These are phyloP conservation scores for Suillus paluster DNA, from an alignment of 768 basidiomycete species.

Conservation along the genomic window DNA sequence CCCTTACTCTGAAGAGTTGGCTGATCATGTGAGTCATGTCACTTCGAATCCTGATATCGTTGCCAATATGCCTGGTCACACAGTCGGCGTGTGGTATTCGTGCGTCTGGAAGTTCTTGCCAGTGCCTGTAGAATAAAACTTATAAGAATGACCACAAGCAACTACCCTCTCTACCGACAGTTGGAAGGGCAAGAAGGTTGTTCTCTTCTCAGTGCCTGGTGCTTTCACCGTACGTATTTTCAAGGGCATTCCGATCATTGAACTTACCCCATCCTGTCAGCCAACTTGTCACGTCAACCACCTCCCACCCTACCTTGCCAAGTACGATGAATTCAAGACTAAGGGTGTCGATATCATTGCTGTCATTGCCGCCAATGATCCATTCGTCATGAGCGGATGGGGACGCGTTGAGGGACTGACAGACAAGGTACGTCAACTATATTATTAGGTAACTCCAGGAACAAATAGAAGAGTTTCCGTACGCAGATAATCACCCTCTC, in stretches of 20 bases:
- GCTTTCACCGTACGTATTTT: slow-evolving; percentile 69
- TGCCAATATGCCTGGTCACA: slow-evolving; percentile 1
- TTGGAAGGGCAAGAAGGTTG: slow-evolving; percentile 85
- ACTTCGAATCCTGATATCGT: neutral
- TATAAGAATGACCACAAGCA: slow-evolving; percentile 39
- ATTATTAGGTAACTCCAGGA: neutral
- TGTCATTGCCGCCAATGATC: slow-evolving; percentile 63
- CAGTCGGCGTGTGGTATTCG: slow-evolving; percentile 68
- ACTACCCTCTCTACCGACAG: slow-evolving; percentile 56
- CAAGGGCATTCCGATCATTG: neutral
- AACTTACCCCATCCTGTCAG: slow-evolving; percentile 15
- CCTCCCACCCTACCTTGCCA: slow-evolving; percentile 50
- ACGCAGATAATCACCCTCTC: slow-evolving; percentile 61
- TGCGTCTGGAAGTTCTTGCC: slow-evolving; percentile 43
- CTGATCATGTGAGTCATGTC: slow-evolving; percentile 51
- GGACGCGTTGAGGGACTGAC: slow-evolving; percentile 58
- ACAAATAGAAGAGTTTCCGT: neutral
- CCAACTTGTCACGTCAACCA: slow-evolving; percentile 49
- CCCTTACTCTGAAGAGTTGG: slow-evolving; percentile 65
- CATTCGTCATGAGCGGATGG: slow-evolving; percentile 67
- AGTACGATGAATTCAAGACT: slow-evolving; percentile 50
- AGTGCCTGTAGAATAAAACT: neutral
- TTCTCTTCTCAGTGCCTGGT: slow-evolving; percentile 78
- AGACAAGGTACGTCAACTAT: slow-evolving; percentile 59
- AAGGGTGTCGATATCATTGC: slow-evolving; percentile 59